These are phyloP conservation scores for Backusella luteola DNA, from an alignment of 192 early-diverging fungal genomes.

Conservation along the genomic window DNA sequence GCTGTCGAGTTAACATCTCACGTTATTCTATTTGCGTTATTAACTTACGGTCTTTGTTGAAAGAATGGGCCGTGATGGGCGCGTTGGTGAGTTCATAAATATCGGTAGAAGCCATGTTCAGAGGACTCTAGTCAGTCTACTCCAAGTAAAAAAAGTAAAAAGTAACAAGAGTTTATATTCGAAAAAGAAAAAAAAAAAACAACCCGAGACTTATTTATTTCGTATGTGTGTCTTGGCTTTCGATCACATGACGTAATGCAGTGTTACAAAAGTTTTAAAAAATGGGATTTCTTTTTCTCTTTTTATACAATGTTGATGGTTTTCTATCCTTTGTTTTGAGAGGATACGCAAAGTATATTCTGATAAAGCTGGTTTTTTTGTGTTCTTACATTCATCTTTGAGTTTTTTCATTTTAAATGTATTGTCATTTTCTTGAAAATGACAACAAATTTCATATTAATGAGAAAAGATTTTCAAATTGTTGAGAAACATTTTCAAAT, in stretches of 20 bases:
- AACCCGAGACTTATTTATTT: not conserved
- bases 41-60: slow-evolving; percentile 77
- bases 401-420: too few species aligned
- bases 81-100: slow-evolving; percentile 62
- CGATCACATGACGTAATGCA: not conserved
- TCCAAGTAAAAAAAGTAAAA: slow-evolving; percentile 4
- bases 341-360: too few species aligned
- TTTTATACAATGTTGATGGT: too few species aligned
- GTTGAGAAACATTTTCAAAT: too few species aligned
- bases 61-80: slow-evolving; percentile 91
- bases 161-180: not conserved
- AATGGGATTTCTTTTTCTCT: too few species aligned
- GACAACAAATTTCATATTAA: too few species aligned
- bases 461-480: too few species aligned
- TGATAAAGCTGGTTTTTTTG: too few species aligned
- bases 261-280: too few species aligned
- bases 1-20: not conserved
- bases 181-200: not conserved
- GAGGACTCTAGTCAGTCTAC: slow-evolving; percentile 64
- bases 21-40: not conserved
- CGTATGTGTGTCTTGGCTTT: not conserved
- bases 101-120: slow-evolving; percentile 49
- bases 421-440: too few species aligned
- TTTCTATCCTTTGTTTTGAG: too few species aligned
- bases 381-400: too few species aligned